phyloP scores from a whole-genome alignment of 495 filamentous ascomycete species.

The Neurospora sp. region DNA sequence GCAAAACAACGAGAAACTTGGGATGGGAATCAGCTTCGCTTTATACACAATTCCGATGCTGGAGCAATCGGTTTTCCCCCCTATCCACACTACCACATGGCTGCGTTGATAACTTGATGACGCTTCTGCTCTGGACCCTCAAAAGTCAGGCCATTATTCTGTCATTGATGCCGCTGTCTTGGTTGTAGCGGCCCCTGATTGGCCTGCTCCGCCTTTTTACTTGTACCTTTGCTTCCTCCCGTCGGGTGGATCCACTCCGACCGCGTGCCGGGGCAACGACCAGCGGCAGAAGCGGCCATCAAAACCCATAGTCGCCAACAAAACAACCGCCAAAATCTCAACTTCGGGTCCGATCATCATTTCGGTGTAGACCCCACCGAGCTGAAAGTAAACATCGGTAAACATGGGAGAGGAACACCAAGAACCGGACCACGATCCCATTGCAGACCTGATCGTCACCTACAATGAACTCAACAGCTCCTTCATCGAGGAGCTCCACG shows the following conservation, averaged over 20 bases:
- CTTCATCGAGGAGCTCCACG: conserved; percentile 44
- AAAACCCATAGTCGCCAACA: neutral
- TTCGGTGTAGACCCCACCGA: neutral
- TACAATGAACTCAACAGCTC: conserved; percentile 60
- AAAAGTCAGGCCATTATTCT: conserved; percentile 10
- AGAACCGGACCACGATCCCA: conserved; percentile 17
- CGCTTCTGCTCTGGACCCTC: neutral
- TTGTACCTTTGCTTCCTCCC: neutral
- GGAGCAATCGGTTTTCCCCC: neutral
- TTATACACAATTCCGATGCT: neutral
- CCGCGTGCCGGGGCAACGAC: neutral
- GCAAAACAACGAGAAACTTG: neutral
- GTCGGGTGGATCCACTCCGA: neutral
- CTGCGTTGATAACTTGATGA: neutral
- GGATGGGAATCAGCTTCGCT: neutral
- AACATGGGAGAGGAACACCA: conserved; percentile 3
- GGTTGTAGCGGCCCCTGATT: neutral
- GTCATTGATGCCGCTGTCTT: conserved; percentile 2
- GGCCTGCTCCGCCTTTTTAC: neutral
- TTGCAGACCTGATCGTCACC: conserved; percentile 46
- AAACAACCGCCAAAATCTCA: neutral
- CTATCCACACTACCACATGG: neutral
- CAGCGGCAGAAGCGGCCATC: neutral
- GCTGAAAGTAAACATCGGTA: neutral
- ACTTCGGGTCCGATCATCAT: neutral